Evolutionary conservation across 140 eudicot genomes (phyloP), one percentile per base, ranked within the genome.

Genomic region (Stevia rebaudiana): DNA sequence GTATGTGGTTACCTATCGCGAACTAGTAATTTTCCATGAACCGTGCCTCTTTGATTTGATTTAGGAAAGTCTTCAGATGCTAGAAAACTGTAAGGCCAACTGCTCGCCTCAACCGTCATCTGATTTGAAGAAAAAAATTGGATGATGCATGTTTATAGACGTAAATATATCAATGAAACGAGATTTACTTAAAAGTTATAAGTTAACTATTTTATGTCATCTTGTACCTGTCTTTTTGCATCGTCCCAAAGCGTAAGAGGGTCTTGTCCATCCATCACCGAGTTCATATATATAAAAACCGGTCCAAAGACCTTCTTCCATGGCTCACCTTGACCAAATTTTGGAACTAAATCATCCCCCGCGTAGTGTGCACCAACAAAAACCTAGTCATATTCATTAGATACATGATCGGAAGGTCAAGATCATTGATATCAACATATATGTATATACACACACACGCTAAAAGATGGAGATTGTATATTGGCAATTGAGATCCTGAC

Each of bases 271-370:
- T 61, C 69, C 65, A 44, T 22, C 6, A 30, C 40, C 9, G 95
- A 76, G 68, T 91, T 91, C 16, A 83, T 59, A 67, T 87, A 87
- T 1, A 91, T 79, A 63, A 91, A 87, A 59, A 91, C 78, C 0
- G 98, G 98, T 21, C 96, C 98, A 71, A 84, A 91, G 0, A 85
- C 96, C 59, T 83, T 91, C 79, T 91, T 91, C 96, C 98, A 91
- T 35, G 81, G 61, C 76, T 91, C 98, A 3, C 91, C 89, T 47
- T 84, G 78, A 21, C 71, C 82, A 65, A 87, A 84, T 68, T 87
- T 87, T 1, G 90, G 82, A 52, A 82, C 87, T 54, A 87, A 43
- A 74, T 84, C 95, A 21, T 64, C 83, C 60, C 98, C 98, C 3
- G 82, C 96, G 56, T 87, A 91, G 58, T 91, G 98, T 47, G 89